Base-by-base conservation (phyloP, 495 filamentous ascomycete genomes). In the Hypoxylon rickii region DNA sequence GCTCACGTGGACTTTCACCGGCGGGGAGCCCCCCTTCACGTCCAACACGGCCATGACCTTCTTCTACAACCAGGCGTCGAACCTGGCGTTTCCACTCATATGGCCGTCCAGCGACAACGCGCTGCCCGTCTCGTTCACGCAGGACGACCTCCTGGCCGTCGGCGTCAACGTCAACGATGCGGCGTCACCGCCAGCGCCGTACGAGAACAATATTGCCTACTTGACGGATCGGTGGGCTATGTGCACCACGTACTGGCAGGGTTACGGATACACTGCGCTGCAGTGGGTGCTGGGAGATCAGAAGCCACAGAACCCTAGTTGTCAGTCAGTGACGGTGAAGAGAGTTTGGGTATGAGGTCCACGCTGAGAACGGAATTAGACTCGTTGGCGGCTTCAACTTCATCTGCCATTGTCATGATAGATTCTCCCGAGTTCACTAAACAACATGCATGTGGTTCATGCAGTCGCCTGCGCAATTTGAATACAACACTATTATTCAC, bases 171-270 rank as follows among this genome's bases (percentile, higher is more conserved):
- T 52, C 29, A 44, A 63, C 34, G 59, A 63, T 17, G 32, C 59
- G 2, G n/a, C 58, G 12, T 37, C 47, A 3, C 59, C 59, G 12
- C 59, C 59, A 2, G 21, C 39, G 43, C 59, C 53, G n/a, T 63
- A 39, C 19, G 52, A 57, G 15, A 53, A 52, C 22, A 31, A 48
- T 21, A 16, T 55, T 17, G 44, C 43, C 17, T 63, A 57, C 17
- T 17, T 56, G 16, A 47, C 45, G 3, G 48, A 58, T 21, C 59
- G 59, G 29, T 63, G 59, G 59, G 59, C 39, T 12, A 31, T 63
- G 3, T 63, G 59, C n/a, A 39, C 22, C 17, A 63, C 59, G 21
- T 63, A 63, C 39, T 55, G 45, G 52, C 59, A 63, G 59, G 44
- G 47, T 5, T 63, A 63, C n/a, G 42, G 43, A 13, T 63, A 63